Conservation (phyloP, 768 basidiomycete species). For the Obba rivulosa region DNA sequence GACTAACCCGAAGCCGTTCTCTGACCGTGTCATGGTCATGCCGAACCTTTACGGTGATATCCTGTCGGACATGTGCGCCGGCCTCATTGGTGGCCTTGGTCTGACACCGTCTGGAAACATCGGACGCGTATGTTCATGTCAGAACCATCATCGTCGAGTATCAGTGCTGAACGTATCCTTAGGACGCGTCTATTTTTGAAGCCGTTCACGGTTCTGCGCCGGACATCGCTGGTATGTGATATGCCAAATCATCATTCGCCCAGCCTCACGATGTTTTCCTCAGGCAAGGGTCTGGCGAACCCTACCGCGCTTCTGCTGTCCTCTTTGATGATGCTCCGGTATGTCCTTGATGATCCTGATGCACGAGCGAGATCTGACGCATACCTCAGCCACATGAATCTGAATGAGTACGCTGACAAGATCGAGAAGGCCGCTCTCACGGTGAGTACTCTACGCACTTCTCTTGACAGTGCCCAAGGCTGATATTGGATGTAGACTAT, state of each 20-base stretch:
- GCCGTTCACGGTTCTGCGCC: conserved; percentile 99
- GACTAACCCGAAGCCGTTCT: conserved; percentile 88
- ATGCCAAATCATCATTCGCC: no score
- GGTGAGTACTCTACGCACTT: conserved; percentile 44
- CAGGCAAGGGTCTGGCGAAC: conserved; percentile 91
- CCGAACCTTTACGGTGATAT: conserved; percentile 97
- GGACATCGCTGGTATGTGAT: conserved; percentile 87
- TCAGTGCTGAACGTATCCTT: conserved; percentile 3
- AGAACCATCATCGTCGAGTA: not conserved
- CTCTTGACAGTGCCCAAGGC: not conserved
- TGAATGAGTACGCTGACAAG: conserved; percentile 74
- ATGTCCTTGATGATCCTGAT: conserved; percentile 22
- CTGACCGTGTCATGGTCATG: conserved; percentile 99
- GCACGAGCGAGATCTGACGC: conserved; percentile 20
- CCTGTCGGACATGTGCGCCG: conserved; percentile 91
- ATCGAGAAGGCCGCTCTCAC: conserved; percentile 90
- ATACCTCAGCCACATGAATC: conserved; percentile 78
- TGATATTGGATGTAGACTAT: conserved; percentile 63
- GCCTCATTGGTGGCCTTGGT: conserved; percentile 95
- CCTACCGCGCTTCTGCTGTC: conserved; percentile 97
- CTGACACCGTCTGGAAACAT: conserved; percentile 98
- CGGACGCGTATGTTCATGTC: conserved; percentile 59
- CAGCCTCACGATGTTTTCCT: conserved; percentile 4
- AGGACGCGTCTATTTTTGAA: conserved; percentile 99
- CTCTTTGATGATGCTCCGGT: conserved; percentile 98